Evolutionary conservation across 192 early-diverging fungal genomes (phyloP).

Genomic region (Coemansia guatemalensis): DNA sequence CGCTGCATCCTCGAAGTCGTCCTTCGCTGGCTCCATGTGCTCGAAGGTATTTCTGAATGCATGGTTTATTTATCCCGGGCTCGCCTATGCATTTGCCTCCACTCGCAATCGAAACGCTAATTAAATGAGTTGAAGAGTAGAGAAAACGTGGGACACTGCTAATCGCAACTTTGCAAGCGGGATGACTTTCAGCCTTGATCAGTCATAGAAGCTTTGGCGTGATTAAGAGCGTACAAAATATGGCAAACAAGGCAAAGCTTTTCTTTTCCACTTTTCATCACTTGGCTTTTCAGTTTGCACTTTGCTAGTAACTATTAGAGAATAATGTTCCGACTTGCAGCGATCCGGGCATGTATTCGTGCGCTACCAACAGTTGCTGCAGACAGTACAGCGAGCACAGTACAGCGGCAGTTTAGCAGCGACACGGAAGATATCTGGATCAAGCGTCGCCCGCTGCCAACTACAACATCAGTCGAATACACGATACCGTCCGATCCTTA

Average conservation of each 20-base stretch:
- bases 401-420: neutral
- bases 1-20: conserved; percentile 22
- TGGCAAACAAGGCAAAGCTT: neutral
- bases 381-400: neutral
- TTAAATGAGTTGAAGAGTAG: neutral
- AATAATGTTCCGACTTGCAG: neutral
- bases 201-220: neutral
- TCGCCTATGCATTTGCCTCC: neutral
- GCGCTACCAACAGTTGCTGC: neutral
- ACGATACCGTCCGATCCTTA: conserved; percentile 45
- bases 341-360: neutral
- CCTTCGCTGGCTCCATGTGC: conserved; percentile 1
- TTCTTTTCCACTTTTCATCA: neutral
- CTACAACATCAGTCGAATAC: conserved; percentile 42
- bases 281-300: neutral
- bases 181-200: neutral
- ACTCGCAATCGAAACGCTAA: neutral
- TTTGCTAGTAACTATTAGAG: neutral
- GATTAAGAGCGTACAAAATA: neutral
- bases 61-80: neutral
- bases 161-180: neutral
- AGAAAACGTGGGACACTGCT: neutral
- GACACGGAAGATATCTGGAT: conserved; percentile 16
- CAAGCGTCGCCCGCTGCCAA: conserved; percentile 47
- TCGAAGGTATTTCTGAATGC: conserved; percentile 12